Percentiles rank a stretch among this genome's conserved stretches.
These are phyloP conservation scores for Sporisorium exsertum DNA, from an alignment of 1,284 basidiomycete species.

Conservation along the genomic window DNA sequence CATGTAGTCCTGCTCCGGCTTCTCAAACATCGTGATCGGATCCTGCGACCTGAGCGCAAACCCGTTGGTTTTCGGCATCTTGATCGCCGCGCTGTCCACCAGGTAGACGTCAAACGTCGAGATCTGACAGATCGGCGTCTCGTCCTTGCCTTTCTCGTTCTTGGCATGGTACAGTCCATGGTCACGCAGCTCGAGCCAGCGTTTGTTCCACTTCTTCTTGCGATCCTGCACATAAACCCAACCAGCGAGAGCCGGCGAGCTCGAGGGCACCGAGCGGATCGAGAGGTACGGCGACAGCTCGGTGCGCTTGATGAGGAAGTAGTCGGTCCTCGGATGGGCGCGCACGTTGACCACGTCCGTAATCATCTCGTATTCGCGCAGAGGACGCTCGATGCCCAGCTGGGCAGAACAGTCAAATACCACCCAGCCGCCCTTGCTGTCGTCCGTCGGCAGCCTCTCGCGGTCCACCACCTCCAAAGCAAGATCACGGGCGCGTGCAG, in stretches of 20 bases:
- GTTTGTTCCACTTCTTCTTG: slow-evolving; percentile 63
- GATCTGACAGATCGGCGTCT: slow-evolving; percentile 58
- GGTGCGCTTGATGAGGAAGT: slow-evolving; percentile 62
- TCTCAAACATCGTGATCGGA: slow-evolving; percentile 59
- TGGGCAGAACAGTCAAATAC: slow-evolving; percentile 61
- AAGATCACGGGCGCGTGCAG: slow-evolving; percentile 58
- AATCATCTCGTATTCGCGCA: slow-evolving; percentile 67
- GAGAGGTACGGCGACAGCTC: slow-evolving; percentile 60
- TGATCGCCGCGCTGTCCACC: slow-evolving; percentile 49
- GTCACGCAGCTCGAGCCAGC: slow-evolving; percentile 68
- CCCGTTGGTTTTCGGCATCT: slow-evolving; percentile 60
- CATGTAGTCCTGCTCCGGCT: slow-evolving; percentile 63
- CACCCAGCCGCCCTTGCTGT: slow-evolving; percentile 60
- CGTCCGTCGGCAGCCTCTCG: slow-evolving; percentile 54
- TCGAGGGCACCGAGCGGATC: slow-evolving; percentile 52
- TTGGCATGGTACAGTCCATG: slow-evolving; percentile 64
- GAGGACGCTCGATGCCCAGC: slow-evolving; percentile 63
- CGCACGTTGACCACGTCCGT: slow-evolving; percentile 54
- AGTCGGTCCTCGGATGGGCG: slow-evolving; percentile 47
- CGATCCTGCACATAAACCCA: slow-evolving; percentile 63
- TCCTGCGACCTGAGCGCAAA: slow-evolving; percentile 64
- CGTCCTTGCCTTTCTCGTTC: slow-evolving; percentile 67
- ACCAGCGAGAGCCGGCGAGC: slow-evolving; percentile 61
- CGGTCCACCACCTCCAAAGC: slow-evolving; percentile 51
- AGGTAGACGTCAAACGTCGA: slow-evolving; percentile 65